These are phyloP conservation scores for Chaetomium olivaceum DNA, from an alignment of 2,329 filamentous ascomycete species.

Conservation along the genomic window DNA sequence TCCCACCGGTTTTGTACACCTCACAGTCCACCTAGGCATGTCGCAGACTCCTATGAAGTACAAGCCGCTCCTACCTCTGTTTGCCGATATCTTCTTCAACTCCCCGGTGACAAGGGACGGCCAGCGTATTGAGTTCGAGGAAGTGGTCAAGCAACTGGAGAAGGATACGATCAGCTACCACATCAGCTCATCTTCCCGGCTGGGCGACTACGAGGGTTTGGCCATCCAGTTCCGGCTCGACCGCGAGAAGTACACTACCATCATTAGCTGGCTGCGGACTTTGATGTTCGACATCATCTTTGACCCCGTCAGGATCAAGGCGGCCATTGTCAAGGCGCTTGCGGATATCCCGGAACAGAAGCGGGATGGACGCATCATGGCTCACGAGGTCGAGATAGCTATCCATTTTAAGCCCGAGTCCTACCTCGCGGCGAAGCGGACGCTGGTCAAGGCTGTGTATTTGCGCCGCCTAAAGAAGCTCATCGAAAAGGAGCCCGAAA, in stretches of 20 bases:
- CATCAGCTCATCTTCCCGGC: conserved; percentile 65
- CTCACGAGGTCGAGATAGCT: conserved; percentile 68
- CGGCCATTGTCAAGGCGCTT: conserved; percentile 74
- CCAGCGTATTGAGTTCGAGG: conserved; percentile 79
- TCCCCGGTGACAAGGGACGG: conserved; percentile 79
- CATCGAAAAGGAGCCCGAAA: conserved; percentile 72
- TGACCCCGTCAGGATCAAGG: conserved; percentile 65
- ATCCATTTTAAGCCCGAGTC: conserved; percentile 78
- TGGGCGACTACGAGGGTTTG: conserved; percentile 80
- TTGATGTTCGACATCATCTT: conserved; percentile 89
- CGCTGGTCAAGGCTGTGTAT: conserved; percentile 83
- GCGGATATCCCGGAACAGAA: conserved; percentile 92
- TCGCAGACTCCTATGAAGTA: conserved; percentile 74
- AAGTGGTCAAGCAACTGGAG: conserved; percentile 88
- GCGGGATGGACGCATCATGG: conserved; percentile 74
- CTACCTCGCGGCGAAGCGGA: conserved; percentile 73
- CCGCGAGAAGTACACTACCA: conserved; percentile 78
- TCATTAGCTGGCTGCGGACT: conserved; percentile 80
- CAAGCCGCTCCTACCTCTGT: conserved; percentile 81
- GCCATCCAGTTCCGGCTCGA: conserved; percentile 84
- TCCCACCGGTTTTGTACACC: conserved; percentile 85
- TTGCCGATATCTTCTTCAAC: conserved; percentile 91
- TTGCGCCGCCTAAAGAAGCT: conserved; percentile 82
- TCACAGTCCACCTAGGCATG: conserved; percentile 79
- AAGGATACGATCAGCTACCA: conserved; percentile 84